Conservation (phyloP, 768 basidiomycete species). For the Phylloporus sp. region DNA sequence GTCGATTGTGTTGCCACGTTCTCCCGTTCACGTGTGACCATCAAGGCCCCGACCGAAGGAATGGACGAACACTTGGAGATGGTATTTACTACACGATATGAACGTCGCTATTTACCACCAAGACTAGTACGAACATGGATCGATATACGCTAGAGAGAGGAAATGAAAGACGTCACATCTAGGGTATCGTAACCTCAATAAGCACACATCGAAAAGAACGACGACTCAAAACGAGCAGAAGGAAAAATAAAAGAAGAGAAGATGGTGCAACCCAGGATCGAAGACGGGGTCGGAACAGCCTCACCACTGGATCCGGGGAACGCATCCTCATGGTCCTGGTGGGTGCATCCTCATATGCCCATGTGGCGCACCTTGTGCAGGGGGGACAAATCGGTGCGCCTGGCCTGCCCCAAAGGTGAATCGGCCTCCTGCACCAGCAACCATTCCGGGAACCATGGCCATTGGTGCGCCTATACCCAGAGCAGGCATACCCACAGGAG, state of each 20-base stretch:
- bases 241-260: too few relatives aligned
- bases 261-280: neutral
- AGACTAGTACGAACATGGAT: neutral
- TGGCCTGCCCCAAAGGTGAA: slow-evolving; percentile 19
- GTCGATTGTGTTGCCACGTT: too few relatives aligned
- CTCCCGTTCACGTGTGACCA: too few relatives aligned
- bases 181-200: slow-evolving; percentile 1
- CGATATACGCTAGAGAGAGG: slow-evolving; percentile 4
- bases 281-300: neutral
- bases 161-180: neutral
- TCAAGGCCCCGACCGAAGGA: too few relatives aligned
- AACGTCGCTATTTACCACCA: neutral
- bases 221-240: too few relatives aligned
- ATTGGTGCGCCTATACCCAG: slow-evolving; percentile 6
- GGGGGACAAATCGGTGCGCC: slow-evolving; percentile 8
- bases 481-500: too few relatives aligned
- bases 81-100: too few relatives aligned
- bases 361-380: neutral
- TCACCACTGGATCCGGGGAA: neutral
- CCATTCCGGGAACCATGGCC: neutral
- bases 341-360: neutral
- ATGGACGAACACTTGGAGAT: too few relatives aligned
- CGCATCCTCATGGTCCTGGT: neutral
- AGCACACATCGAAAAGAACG: neutral
- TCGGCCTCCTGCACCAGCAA: neutral